Evolutionary conservation across 164 flowering plant species (phyloP).

Genomic region (Berberis thunbergii): DNA sequence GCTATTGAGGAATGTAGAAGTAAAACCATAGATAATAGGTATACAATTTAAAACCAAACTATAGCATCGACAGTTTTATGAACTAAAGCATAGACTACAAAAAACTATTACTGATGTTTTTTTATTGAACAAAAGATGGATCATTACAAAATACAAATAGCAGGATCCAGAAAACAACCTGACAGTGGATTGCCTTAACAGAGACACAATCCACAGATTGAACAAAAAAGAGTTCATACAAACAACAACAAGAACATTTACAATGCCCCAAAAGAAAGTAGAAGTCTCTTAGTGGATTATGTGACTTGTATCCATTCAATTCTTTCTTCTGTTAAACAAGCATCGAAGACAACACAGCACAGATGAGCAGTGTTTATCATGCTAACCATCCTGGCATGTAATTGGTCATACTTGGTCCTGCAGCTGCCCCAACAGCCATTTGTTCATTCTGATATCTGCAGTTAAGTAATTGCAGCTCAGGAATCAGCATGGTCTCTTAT

Average conservation of each 20-base stretch:
- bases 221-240: not conserved
- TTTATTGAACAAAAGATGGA: conserved; percentile 5
- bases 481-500: no score
- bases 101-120: not conserved
- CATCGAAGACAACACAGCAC: not conserved
- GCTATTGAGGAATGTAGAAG: no score
- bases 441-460: conserved; percentile 41
- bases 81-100: no score
- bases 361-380: conserved; percentile 15
- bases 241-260: conserved; percentile 3
- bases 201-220: not conserved
- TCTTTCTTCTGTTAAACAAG: not conserved
- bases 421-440: conserved; percentile 42
- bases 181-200: not conserved
- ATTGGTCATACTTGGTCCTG: conserved; percentile 61
- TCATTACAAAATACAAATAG: conserved; percentile 2
- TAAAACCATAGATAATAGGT: no score
- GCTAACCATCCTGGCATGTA: conserved; percentile 79
- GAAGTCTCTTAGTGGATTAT: not conserved
- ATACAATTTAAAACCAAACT: no score
- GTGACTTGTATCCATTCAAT: not conserved
- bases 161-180: no score
- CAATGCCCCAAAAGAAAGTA: not conserved
- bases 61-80: no score
- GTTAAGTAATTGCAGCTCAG: not conserved